phyloP scores from a whole-genome alignment of 371 early-diverging fungal species.

The Mucor irregularis region DNA sequence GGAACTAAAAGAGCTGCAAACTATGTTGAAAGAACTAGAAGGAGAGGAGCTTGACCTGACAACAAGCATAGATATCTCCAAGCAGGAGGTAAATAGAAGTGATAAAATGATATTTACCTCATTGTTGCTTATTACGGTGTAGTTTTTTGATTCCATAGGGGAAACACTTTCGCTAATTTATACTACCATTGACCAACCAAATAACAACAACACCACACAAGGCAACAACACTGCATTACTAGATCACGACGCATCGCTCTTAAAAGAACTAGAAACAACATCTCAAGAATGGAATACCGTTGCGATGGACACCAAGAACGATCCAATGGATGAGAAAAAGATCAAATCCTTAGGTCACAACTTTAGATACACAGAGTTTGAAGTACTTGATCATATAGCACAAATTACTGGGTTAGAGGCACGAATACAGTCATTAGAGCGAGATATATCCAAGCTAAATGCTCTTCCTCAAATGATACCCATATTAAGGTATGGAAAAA shows the following conservation, averaged over 20 bases:
- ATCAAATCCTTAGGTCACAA: not conserved
- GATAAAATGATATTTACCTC: too few species aligned
- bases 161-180: not conserved
- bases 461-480: constrained; percentile 16
- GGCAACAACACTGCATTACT: too few species aligned
- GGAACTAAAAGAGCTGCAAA: not conserved
- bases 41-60: not conserved
- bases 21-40: not conserved
- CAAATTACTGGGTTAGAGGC: constrained; percentile 21
- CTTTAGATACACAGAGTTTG: constrained; percentile 15
- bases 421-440: constrained; percentile 5
- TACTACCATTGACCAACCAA: too few species aligned
- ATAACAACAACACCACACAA: not conserved
- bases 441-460: constrained; percentile 10
- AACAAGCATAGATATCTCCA: not conserved
- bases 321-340: not conserved
- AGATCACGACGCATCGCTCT: not conserved
- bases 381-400: constrained; percentile 10
- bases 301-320: not conserved
- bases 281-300: not conserved
- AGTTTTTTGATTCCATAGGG: not conserved
- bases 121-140: too few species aligned
- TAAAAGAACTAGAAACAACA: not conserved
- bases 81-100: constrained; percentile 2
- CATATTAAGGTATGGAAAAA: constrained; percentile 7